phyloP scores from a whole-genome alignment of 805 yeast genomes.

The Vanderwaltozyma polyspora region DNA sequence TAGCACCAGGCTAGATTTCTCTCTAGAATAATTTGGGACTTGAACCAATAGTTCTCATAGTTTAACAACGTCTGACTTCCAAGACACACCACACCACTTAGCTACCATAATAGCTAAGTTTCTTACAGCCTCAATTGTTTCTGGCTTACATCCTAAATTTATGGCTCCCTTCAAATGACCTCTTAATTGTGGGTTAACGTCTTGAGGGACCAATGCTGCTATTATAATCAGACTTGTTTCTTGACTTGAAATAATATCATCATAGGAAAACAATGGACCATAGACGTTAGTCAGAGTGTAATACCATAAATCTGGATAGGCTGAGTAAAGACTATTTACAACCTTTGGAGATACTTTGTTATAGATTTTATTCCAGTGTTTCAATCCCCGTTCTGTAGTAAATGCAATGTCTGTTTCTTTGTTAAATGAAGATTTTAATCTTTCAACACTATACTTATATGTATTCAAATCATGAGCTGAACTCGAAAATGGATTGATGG shows the following conservation, averaged over 20 bases:
- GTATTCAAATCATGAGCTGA: background rate
- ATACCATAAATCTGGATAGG: constrained; percentile 81
- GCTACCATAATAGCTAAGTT: constrained; percentile 52
- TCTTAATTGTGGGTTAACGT: constrained; percentile 83
- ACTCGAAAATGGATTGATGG: constrained; percentile 12
- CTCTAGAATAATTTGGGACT: too few relatives aligned
- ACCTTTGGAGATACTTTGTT: constrained; percentile 65
- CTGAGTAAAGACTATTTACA: constrained; percentile 49
- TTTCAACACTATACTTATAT: background rate
- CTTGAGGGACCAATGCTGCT: constrained; percentile 79
- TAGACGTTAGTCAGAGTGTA: constrained; percentile 65
- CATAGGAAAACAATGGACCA: constrained; percentile 62
- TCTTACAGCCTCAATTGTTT: constrained; percentile 51
- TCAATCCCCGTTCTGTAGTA: constrained; percentile 37
- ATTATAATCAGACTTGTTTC: constrained; percentile 73
- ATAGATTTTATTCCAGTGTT: constrained; percentile 66
- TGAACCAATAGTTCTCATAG: constrained; percentile 6
- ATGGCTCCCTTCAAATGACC: constrained; percentile 85
- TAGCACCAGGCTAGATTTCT: too few relatives aligned
- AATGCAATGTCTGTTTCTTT: background rate
- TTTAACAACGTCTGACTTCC: constrained; percentile 34
- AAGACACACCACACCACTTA: constrained; percentile 61
- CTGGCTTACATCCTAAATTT: constrained; percentile 60
- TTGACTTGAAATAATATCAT: constrained; percentile 46
- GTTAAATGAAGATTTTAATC: background rate